These are phyloP conservation scores for Apodospora peruviana DNA, from an alignment of 495 filamentous ascomycete species.

Conservation along the genomic window DNA sequence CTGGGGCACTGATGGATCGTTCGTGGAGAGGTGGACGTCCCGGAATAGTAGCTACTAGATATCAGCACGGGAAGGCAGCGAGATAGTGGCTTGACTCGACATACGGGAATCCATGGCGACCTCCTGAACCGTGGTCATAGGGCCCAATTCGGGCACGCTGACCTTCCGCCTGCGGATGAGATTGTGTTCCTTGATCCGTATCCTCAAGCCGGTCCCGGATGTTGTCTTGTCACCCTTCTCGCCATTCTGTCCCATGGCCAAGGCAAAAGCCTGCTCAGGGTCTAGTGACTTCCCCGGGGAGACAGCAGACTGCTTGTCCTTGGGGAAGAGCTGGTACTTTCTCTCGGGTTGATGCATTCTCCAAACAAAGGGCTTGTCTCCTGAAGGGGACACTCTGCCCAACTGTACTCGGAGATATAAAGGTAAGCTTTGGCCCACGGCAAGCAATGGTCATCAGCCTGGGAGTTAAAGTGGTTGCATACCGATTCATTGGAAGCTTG, in stretches of 20 bases:
- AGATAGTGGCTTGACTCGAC: constrained; percentile 20
- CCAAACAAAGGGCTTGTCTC: constrained; percentile 42
- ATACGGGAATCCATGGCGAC: constrained; percentile 68
- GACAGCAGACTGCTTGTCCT: constrained; percentile 34
- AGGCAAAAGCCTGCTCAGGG: constrained; percentile 43
- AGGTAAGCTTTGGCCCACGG: constrained; percentile 24
- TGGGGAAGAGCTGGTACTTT: constrained; percentile 51
- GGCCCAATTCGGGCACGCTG: constrained; percentile 58
- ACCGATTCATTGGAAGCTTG: constrained; percentile 42
- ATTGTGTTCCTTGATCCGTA: constrained; percentile 48
- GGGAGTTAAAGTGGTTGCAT: constrained; percentile 27
- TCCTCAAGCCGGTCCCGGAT: constrained; percentile 34
- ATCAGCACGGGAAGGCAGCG: constrained; percentile 15
- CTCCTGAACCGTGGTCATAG: constrained; percentile 65
- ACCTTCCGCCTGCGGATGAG: constrained; percentile 53
- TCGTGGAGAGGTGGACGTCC: constrained; percentile 62
- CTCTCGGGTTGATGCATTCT: constrained; percentile 48
- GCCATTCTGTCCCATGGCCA: constrained; percentile 39
- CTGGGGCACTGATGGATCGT: constrained; percentile 61
- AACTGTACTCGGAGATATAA: constrained; percentile 15
- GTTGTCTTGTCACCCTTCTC: constrained; percentile 37
- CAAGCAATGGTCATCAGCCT: not conserved
- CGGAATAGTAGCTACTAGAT: constrained; percentile 61
- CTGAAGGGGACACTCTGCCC: constrained; percentile 28
- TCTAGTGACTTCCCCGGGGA: constrained; percentile 41